Base-by-base conservation (phyloP, 257 asterid species). In the Scutellaria minor region DNA sequence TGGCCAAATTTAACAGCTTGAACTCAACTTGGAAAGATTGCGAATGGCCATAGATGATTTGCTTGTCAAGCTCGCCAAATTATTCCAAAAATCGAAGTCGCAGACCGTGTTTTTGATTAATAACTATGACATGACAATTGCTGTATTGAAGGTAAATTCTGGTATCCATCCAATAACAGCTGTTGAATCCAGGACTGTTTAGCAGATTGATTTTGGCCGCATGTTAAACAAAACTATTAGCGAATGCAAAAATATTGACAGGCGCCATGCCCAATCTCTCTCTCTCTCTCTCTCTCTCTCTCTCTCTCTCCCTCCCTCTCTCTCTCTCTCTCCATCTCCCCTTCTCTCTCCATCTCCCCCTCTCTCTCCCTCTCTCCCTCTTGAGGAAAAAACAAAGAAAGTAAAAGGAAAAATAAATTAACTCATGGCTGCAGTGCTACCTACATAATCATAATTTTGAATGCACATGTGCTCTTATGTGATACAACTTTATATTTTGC, bases 111-210 rank as follows among this genome's bases (percentile, higher is more conserved):
- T 95, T 79, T 83, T 95, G 71, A 92, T 95, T 77, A 95, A 95
- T 85, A 95, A 95, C 88, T 92, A 90, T 58, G 99, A 95, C 85
- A 90, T 95, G 99, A 92, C 91, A 73, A 90, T 95, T 68, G 89
- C 97, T 46, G 96, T 95, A 44, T 75, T 95, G 84, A 95, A 95
- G 99, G 99, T 95, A 85, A 68, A 66, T 20, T 65, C 56, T 48
- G 45, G 41, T 63, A 39, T 31, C 9, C 68, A 72, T 69, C 46
- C 57, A 63, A 12, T 57, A 73, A 7, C 39, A 31, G 70, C 61
- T 40, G 31, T 39, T 51, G 66, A 53, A 42, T 42, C 62, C 35
- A 20, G 54, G 47, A 24, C 27, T 7, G 12, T 69, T 59, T 45
- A 50, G 75, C 78, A 46, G 37, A 50, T 60, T 70, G 18, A 58